Base-by-base conservation (phyloP, 768 basidiomycete species). In the Dentipellis sp. region DNA sequence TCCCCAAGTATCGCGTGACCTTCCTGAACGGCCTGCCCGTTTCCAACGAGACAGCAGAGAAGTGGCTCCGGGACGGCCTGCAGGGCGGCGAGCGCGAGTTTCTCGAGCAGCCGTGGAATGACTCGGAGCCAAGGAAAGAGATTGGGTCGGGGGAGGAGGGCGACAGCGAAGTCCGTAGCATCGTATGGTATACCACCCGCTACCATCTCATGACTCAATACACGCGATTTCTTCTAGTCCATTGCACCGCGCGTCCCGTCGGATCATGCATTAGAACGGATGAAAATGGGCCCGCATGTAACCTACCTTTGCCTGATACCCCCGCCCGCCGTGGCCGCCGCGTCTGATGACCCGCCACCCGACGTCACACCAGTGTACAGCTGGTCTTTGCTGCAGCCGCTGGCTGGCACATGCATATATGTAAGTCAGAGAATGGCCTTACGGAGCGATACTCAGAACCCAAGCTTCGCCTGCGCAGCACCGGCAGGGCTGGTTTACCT, bases 401-500 rank as follows among this genome's bases (percentile, higher is more conserved):
- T 94, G 56, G 74, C 82, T 56, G 91, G 85, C 63, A 81, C 78
- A 56, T 94, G 91, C 71, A 80, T 94, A 70, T 93, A 92, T 72
- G 91, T 92, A 74, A 67, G 87, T 77, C 63, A 58, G 63, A 64
- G 29, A 29, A 29, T 6, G 6, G 29, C 29, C 29, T 29, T 29
- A 6, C 29, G 6, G 3, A 29, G 29, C 6, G 29, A 29, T 29
- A 29, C 29, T 29, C 29, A 29, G 29, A 29, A 29, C 29, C 29
- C 29, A 29, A 29, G 29, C 29, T 29, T 29, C 29, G 29, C 6
- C 29, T 29, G 23, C n/a, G 59, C 73, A 92, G 86, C 83, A 86
- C 67, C 82, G 82, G 63, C 89, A 92, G 75, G 83, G 86, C 39
- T 97, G 94, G 94, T 98, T 97, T 75, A 98, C 94, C 38, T 98